Evolutionary conservation across 306 rosid genomes (phyloP).

Genomic region (Clitoria ternatea): DNA sequence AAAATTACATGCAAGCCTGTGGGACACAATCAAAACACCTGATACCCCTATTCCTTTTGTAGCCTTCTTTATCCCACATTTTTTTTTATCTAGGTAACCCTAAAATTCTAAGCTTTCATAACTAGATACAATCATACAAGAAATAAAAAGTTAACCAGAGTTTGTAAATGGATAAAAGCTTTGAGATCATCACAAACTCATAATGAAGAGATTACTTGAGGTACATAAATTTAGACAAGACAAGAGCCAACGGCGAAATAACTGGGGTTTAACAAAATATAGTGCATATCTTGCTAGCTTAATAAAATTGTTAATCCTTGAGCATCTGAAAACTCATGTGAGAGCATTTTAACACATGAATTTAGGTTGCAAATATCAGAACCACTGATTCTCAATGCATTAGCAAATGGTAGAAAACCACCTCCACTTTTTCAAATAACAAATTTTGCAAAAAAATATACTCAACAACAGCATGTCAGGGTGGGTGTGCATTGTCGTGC

Average conservation of each 20-base stretch:
- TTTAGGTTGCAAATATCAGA: neutral
- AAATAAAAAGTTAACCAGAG: neutral
- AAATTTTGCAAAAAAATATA: neutral
- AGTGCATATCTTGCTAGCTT: neutral
- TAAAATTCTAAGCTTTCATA: neutral
- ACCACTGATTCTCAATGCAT: neutral
- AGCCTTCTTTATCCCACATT: neutral
- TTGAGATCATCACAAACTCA: neutral
- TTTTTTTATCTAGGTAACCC: neutral
- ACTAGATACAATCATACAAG: neutral
- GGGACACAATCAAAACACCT: neutral
- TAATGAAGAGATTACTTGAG: neutral
- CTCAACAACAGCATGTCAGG: neutral
- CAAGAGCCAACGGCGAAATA: neutral
- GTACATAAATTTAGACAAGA: neutral
- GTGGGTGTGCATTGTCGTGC: neutral
- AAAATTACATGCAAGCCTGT: neutral
- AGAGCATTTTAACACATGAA: constrained; percentile 1
- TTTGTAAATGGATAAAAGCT: neutral
- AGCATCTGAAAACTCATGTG: constrained; percentile 4
- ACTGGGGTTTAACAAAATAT: neutral
- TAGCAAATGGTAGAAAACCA: neutral
- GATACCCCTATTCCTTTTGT: neutral
- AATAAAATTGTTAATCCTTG: neutral
- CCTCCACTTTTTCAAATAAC: neutral